Evolutionary conservation across 164 flowering plant species (phyloP), one percentile per base, ranked within the genome.

Genomic region (Santalum album): DNA sequence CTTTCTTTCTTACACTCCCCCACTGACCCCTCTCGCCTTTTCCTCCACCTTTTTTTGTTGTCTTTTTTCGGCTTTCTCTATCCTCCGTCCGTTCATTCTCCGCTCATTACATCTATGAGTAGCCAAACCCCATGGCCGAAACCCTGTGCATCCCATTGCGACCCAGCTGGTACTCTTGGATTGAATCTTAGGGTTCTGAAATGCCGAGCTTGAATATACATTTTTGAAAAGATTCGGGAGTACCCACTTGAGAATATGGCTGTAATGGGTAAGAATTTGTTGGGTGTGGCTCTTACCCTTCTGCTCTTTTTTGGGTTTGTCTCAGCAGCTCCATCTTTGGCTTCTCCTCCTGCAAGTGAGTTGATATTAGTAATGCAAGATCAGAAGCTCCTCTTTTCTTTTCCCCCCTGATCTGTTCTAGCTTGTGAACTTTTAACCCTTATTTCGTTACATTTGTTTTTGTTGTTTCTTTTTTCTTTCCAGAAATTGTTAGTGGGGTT

Each of bases 401-500:
- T n/a, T n/a, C n/a, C n/a, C n/a, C n/a, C n/a, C n/a, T 29, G 34
- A 29, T 29, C 6, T 9, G 34, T 29, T 29, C 34, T 9, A 29
- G 34, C 34, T 29, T 29, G 4, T 9, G 34, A 3, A 16, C 17
- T 9, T 22, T 19, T 10, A 40, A 16, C 18, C 18, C 61, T 24
- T 10, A 22, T 21, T 44, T 44, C 5, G 21, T 49, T 63, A 32
- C 16, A 22, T 34, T n/a, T 25, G 26, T 53, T 49, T 59, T 51
- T 44, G 39, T 25, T 64, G 21, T 42, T 10, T 49, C 21, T 53
- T 3, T 1, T 29, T 42, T 26, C 14, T 59, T 51, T 65, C 66
- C 79, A 92, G 99, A 73, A 70, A 76, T 92, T 68, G 80, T 89
- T 24, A 70, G 68, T 69, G 87, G 88, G 69, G 65, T 83, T 61